phyloP scores from a whole-genome alignment of 305 asterid species.

The Fraxinus latifolia region DNA sequence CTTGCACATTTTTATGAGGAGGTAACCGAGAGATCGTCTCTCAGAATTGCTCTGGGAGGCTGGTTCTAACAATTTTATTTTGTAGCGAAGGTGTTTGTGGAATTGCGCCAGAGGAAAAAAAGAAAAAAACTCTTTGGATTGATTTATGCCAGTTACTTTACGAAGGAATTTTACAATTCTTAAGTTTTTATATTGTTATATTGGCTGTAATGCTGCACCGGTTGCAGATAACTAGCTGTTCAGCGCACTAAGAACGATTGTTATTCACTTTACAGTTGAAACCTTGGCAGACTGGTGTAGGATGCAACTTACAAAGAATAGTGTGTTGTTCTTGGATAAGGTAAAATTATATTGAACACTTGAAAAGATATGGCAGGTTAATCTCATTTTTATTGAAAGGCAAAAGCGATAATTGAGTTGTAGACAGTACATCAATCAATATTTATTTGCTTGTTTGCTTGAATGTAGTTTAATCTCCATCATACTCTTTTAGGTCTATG shows the following conservation, averaged over 20 bases:
- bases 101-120: not conserved
- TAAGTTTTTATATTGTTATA: not conserved
- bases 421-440: not conserved
- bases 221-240: not conserved
- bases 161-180: not conserved
- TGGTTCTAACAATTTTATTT: not conserved
- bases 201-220: not conserved
- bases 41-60: not conserved
- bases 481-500: not conserved
- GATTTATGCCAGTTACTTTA: not conserved
- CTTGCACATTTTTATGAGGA: not conserved
- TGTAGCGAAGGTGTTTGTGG: not conserved
- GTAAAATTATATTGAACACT: not conserved
- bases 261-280: not conserved
- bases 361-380: not conserved
- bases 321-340: not conserved
- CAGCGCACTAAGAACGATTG: not conserved
- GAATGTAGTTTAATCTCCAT: not conserved
- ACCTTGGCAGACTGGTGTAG: not conserved
- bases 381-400: not conserved
- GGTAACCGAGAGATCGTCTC: not conserved
- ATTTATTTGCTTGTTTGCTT: not conserved
- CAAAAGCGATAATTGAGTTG: not conserved
- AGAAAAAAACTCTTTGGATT: not conserved
- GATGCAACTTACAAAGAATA: not conserved